Evolutionary conservation across 306 rosid species (phyloP).

Genomic region (Begonia loranthoides): DNA sequence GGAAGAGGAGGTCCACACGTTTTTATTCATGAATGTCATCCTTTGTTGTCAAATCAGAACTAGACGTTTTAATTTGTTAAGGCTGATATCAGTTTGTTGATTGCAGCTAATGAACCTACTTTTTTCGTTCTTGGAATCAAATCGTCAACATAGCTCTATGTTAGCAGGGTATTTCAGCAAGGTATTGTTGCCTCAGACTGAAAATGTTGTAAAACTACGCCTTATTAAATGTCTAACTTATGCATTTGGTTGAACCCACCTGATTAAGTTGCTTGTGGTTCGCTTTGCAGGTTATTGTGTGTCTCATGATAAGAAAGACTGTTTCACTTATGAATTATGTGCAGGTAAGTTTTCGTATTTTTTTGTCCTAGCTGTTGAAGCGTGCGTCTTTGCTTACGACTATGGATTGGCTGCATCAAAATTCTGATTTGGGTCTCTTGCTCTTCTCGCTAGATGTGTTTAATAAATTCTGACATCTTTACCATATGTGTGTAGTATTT

Average conservation of each 20-base stretch:
- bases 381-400: not conserved
- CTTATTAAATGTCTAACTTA: not conserved
- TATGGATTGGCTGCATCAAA: not conserved
- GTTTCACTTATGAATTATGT: slow-evolving; percentile 93
- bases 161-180: slow-evolving; percentile 97
- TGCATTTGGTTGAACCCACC: not conserved
- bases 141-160: slow-evolving; percentile 64
- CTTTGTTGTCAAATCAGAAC: not conserved
- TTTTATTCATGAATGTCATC: not conserved
- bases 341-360: slow-evolving; percentile 39
- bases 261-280: slow-evolving; percentile 7
- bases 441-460: not conserved
- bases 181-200: slow-evolving; percentile 26
- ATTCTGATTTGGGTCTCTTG: not conserved
- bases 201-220: slow-evolving; percentile 9
- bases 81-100: not conserved
- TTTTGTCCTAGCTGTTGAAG: not conserved
- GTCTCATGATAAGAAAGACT: slow-evolving; percentile 93
- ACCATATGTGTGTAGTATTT: not conserved
- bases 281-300: slow-evolving; percentile 63
- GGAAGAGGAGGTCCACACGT: slow-evolving; percentile 74
- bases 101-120: slow-evolving; percentile 87
- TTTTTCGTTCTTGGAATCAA: slow-evolving; percentile 87
- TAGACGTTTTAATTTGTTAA: not conserved
- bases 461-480: not conserved